Evolutionary conservation across 2,329 filamentous ascomycete species (phyloP), one percentile per base, ranked within the genome.

Genomic region (Aureobasidium sp.): DNA sequence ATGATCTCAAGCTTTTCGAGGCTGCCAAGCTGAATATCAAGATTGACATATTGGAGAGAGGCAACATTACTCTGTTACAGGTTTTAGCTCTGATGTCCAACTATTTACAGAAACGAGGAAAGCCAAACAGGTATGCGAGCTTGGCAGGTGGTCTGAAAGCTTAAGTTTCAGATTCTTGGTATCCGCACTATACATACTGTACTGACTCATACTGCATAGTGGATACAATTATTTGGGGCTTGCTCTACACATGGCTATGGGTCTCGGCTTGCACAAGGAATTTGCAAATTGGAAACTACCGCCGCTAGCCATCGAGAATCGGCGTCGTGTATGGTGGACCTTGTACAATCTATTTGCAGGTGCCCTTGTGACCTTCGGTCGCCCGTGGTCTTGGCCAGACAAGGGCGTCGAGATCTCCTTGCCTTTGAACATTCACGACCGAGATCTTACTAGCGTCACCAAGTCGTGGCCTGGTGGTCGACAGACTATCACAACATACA

Each of bases 211-310:
- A 12, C 42, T 12, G 23, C 15, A n/a, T 15, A 78, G 74, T 17
- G 79, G 78, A 10, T 81, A 77, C 71, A 80, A 79, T 55, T 79
- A 78, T 63, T 67, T 80, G 10, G 79, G 79, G 1, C 66, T 80
- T 17, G 78, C 78, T n/a, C 72, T 79, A 32, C 71, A 77, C 51
- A 79, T 80, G 76, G 77, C 79, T 1, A 77, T 80, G 72, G 77
- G 77, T 46, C 68, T 81, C 15, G 78, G 79, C 0, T 70, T 81
- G 17, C 79, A 80, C 64, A 79, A 79, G 63, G 78, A 80, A 63
- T 79, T 81, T 60, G 74, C 73, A 15, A 74, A 75, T 10, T 79
- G 77, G 77, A 73, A 78, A 44, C 77, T 78, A 37, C 74, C 74
- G 46, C 73, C 78, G 4, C 67, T 74, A 3, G 66, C 66, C 10